Percentiles rank a stretch among this genome's conserved stretches.
phyloP scores from a whole-genome alignment of 768 basidiomycete genomes.

The Termitomyces sp. region DNA sequence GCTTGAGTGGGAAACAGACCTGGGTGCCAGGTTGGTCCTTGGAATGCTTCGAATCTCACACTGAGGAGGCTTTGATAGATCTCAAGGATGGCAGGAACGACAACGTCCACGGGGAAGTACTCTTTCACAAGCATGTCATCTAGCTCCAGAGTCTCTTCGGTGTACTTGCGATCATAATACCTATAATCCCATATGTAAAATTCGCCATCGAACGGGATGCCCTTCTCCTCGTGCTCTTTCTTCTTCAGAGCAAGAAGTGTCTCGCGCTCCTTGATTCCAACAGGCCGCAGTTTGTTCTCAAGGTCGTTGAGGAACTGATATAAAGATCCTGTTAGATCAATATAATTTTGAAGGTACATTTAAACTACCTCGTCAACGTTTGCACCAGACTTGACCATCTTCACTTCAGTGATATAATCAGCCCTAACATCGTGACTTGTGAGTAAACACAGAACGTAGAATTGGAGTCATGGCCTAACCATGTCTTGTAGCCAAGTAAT shows the following conservation, averaged over 20 bases:
- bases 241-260: conserved; percentile 70
- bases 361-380: conserved; percentile 47
- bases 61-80: conserved; percentile 83
- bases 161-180: conserved; percentile 61
- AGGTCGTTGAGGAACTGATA: conserved; percentile 74
- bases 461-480: conserved; percentile 26
- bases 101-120: conserved; percentile 82
- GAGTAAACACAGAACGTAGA: not conserved
- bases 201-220: conserved; percentile 60
- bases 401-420: conserved; percentile 78
- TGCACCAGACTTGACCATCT: conserved; percentile 75
- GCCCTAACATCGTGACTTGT: conserved; percentile 36
- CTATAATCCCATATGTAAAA: conserved; percentile 87
- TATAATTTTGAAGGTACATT: not conserved
- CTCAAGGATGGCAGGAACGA: conserved; percentile 75
- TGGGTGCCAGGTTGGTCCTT: conserved; percentile 72
- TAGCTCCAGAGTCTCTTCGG: conserved; percentile 61
- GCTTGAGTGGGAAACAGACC: conserved; percentile 32
- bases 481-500: conserved; percentile 69
- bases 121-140: conserved; percentile 82
- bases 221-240: conserved; percentile 59
- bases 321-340: conserved; percentile 3
- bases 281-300: conserved; percentile 64
- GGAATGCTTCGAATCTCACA: conserved; percentile 64
- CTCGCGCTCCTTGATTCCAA: conserved; percentile 62